A percentile compares a stretch with the other conserved stretches of the same genome.
Conservation (phyloP, 1,284 basidiomycete genomes). For the Acaromyces ingoldii region DNA sequence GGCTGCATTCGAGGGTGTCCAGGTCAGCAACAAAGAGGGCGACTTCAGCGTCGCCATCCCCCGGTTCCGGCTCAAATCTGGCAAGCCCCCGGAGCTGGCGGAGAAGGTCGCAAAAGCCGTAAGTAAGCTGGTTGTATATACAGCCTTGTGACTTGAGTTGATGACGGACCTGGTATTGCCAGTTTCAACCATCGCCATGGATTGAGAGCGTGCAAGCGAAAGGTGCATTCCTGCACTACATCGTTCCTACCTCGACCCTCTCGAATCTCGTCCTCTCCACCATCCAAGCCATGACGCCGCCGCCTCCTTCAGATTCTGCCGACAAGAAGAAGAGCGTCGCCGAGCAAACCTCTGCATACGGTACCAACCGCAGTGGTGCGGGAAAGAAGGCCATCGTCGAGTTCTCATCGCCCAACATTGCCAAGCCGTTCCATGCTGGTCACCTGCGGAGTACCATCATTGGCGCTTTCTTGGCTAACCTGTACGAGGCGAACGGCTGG, state of each 20-base stretch:
- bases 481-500: slow-evolving; percentile 92
- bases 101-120: slow-evolving; percentile 70
- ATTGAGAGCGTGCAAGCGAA: slow-evolving; percentile 27
- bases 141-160: neutral
- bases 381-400: slow-evolving; percentile 58
- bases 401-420: slow-evolving; percentile 96
- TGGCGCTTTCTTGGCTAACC: slow-evolving; percentile 83
- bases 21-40: slow-evolving; percentile 76
- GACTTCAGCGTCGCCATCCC: slow-evolving; percentile 91
- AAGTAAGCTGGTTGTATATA: slow-evolving; percentile 48
- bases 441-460: slow-evolving; percentile 96
- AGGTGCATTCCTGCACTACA: slow-evolving; percentile 45
- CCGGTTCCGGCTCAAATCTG: slow-evolving; percentile 72
- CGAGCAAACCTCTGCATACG: slow-evolving; percentile 24
- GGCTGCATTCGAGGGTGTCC: slow-evolving; percentile 75
- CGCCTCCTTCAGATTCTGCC: slow-evolving; percentile 8
- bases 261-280: slow-evolving; percentile 72
- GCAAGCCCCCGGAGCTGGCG: slow-evolving; percentile 74
- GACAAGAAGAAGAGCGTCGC: slow-evolving; percentile 17
- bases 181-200: slow-evolving; percentile 43
- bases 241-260: slow-evolving; percentile 58
- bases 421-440: slow-evolving; percentile 97
- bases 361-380: slow-evolving; percentile 41
- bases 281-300: slow-evolving; percentile 66
- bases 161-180: neutral